Conservation (phyloP, 148 eudicot species). For the Nyssa sinensis region DNA sequence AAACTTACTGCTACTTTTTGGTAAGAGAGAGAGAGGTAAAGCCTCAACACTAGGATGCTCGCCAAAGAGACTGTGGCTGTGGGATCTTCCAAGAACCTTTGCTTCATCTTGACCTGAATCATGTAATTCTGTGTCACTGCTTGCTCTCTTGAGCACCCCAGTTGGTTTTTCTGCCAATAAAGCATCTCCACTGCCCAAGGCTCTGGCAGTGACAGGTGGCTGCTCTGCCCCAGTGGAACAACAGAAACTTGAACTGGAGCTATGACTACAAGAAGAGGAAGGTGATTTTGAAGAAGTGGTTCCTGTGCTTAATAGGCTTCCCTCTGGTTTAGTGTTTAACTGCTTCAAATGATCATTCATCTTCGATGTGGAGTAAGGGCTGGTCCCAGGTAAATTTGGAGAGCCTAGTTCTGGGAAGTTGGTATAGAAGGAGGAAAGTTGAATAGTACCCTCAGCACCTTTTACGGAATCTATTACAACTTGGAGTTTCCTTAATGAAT, state of each 20-base stretch:
- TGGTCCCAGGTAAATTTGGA: slow-evolving; percentile 28
- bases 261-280: slow-evolving; percentile 62
- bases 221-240: slow-evolving; percentile 44
- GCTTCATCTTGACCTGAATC: slow-evolving; percentile 34
- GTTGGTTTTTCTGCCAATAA: slow-evolving; percentile 30
- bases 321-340: slow-evolving; percentile 38
- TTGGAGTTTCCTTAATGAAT: slow-evolving; percentile 82
- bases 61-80: slow-evolving; percentile 38
- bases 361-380: slow-evolving; percentile 30
- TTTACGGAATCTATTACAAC: slow-evolving; percentile 79
- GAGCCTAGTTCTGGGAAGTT: slow-evolving; percentile 71
- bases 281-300: slow-evolving; percentile 52
- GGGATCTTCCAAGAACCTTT: slow-evolving; percentile 36
- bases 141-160: slow-evolving; percentile 42
- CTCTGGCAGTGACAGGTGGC: slow-evolving; percentile 24
- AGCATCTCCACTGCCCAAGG: slow-evolving; percentile 31
- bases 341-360: slow-evolving; percentile 34
- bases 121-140: slow-evolving; percentile 44
- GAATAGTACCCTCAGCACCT: slow-evolving; percentile 79
- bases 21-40: slow-evolving; percentile 27
- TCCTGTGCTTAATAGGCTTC: slow-evolving; percentile 38
- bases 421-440: slow-evolving; percentile 69
- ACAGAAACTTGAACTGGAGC: slow-evolving; percentile 62
- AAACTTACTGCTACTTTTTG: slow-evolving; percentile 26
- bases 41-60: slow-evolving; percentile 31